Evolutionary conservation across 2,329 filamentous ascomycete genomes (phyloP).

Genomic region (Aspergillus chevalieri): DNA sequence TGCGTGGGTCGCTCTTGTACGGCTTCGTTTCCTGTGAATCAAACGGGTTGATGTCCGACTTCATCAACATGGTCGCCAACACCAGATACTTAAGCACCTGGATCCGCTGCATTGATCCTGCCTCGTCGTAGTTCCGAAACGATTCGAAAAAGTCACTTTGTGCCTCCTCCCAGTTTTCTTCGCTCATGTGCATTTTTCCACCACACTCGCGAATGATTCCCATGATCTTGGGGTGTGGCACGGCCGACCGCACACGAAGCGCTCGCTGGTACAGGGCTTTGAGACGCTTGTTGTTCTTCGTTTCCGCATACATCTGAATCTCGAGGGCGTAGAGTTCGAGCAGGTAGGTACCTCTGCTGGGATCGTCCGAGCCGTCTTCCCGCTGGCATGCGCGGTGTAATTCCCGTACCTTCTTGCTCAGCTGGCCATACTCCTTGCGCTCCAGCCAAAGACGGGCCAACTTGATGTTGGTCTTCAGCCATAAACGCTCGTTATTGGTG

Average conservation of each 20-base stretch:
- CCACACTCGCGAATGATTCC: constrained; percentile 97
- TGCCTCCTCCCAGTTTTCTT: constrained; percentile 97
- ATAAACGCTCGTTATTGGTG: constrained; percentile 94
- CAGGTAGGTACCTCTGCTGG: constrained; percentile 92
- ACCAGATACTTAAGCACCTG: constrained; percentile 97
- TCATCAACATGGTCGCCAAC: constrained; percentile 96
- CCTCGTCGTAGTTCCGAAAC: constrained; percentile 98
- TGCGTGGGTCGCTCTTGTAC: constrained; percentile 90
- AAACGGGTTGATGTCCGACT: constrained; percentile 96
- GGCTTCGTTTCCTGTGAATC: constrained; percentile 98
- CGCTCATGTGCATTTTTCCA: constrained; percentile 99
- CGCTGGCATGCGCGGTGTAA: constrained; percentile 83
- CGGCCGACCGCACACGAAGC: constrained; percentile 87
- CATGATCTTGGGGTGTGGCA: constrained; percentile 98
- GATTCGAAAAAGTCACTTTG: constrained; percentile 98
- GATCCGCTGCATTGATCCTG: constrained; percentile 89
- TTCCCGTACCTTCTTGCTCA: constrained; percentile 78
- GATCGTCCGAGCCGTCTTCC: constrained; percentile 74
- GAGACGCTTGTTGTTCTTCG: constrained; percentile 92
- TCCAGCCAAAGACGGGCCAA: constrained; percentile 86
- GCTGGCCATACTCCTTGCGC: constrained; percentile 74
- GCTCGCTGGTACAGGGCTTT: constrained; percentile 90
- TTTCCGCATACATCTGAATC: constrained; percentile 98
- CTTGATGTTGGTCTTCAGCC: constrained; percentile 98
- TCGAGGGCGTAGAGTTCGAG: constrained; percentile 94